These are phyloP conservation scores for Blastocystis sp. DNA, from an alignment of 352 stramenopile species.

Conservation along the genomic window DNA sequence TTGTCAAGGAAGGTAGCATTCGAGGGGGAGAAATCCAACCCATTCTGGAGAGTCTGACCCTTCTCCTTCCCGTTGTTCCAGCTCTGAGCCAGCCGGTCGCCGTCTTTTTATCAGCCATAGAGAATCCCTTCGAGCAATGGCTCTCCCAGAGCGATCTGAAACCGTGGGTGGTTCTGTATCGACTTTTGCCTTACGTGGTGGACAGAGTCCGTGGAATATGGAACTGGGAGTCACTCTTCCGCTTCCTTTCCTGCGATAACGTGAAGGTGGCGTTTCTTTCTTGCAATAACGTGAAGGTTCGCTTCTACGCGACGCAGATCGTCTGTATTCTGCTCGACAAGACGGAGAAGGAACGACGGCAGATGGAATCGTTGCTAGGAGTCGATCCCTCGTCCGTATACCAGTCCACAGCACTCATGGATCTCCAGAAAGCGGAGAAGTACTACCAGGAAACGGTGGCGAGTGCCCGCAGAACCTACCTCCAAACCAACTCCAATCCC, in stretches of 20 bases:
- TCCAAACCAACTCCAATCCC: neutral
- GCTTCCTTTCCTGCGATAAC: conserved; percentile 26
- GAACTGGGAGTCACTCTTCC: conserved; percentile 43
- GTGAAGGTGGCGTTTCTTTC: neutral
- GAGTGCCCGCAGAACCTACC: neutral
- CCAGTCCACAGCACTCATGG: conserved; percentile 18
- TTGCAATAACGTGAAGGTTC: conserved; percentile 8
- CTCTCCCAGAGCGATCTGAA: neutral
- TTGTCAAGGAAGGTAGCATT: neutral
- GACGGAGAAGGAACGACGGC: conserved; percentile 24
- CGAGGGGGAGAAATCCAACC: neutral
- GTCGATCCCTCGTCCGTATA: neutral
- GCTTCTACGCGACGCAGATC: conserved; percentile 41
- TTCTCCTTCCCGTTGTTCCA: conserved; percentile 17
- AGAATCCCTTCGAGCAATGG: conserved; percentile 31
- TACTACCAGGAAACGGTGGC: neutral
- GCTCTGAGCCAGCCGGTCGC: neutral
- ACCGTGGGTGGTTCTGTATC: conserved; percentile 20
- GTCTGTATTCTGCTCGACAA: conserved; percentile 26
- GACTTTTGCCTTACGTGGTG: conserved; percentile 12
- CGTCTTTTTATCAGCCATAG: conserved; percentile 48
- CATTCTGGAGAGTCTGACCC: conserved; percentile 30
- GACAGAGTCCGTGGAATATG: conserved; percentile 16
- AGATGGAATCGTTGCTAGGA: conserved; percentile 22
- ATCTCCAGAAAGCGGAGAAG: neutral